Percentiles rank a stretch among this genome's conserved stretches.
phyloP scores from a whole-genome alignment of 352 stramenopile species.

The Pythium utonaiense region DNA sequence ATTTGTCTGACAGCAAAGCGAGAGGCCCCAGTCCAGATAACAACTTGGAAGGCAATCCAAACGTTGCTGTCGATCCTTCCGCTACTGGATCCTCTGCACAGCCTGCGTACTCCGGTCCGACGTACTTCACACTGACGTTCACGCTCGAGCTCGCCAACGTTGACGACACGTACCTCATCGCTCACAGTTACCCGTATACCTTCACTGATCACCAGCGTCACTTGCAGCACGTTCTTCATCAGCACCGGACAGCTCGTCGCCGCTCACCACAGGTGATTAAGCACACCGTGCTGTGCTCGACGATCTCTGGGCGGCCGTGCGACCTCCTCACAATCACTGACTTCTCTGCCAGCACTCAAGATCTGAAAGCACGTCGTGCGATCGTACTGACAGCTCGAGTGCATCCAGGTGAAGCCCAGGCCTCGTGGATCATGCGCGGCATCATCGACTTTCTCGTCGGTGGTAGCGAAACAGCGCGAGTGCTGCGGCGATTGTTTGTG shows the following conservation, averaged over 20 bases:
- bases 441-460: conserved; percentile 88
- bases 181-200: conserved; percentile 92
- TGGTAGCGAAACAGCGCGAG: conserved; percentile 43
- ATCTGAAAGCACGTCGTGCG: conserved; percentile 33
- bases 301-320: conserved; percentile 48
- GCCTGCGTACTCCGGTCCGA: conserved; percentile 10
- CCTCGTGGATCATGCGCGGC: conserved; percentile 94
- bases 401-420: conserved; percentile 88
- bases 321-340: conserved; percentile 79
- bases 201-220: conserved; percentile 75
- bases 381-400: conserved; percentile 87
- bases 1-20: neutral
- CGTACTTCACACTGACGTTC: conserved; percentile 89
- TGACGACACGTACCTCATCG: conserved; percentile 86
- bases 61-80: too few relatives aligned
- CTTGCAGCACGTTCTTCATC: conserved; percentile 35
- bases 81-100: too few relatives aligned
- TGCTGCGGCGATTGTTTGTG: conserved; percentile 85
- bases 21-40: neutral
- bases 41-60: neutral
- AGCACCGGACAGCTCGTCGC: neutral
- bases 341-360: conserved; percentile 30
- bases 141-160: conserved; percentile 74
- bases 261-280: conserved; percentile 31
- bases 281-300: conserved; percentile 53